These are phyloP conservation scores for Aegilops bicornis DNA, from an alignment of 176 grass and related monocot genomes.

Conservation along the genomic window DNA sequence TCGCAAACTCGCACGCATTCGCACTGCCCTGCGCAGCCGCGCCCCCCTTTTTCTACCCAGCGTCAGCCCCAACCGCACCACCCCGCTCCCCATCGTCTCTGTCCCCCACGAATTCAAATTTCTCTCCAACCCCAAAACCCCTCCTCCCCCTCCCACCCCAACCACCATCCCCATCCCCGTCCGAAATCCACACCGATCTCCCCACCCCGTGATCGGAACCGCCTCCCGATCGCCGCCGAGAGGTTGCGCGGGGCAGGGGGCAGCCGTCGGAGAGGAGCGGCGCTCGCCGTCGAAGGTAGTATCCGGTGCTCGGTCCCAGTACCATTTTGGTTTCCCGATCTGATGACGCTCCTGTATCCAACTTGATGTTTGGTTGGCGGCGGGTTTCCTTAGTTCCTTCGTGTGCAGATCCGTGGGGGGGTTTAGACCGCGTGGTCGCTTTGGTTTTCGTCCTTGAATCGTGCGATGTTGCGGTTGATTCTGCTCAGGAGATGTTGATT, in stretches of 20 bases:
- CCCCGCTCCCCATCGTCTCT: background rate
- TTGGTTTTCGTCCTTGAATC: background rate
- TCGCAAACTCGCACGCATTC: background rate
- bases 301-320: background rate
- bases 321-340: background rate
- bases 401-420: background rate
- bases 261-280: background rate
- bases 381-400: background rate
- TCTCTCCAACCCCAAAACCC: background rate
- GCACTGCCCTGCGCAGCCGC: background rate
- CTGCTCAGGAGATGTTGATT: background rate
- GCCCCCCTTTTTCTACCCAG: background rate
- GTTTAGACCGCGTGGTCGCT: background rate
- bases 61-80: background rate
- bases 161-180: background rate
- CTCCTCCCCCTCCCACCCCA: background rate
- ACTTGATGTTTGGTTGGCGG: background rate
- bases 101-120: constrained; percentile 17
- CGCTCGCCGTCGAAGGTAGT: constrained; percentile 2
- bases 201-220: background rate
- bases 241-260: background rate
- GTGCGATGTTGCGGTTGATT: background rate
- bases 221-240: background rate
- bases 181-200: background rate
- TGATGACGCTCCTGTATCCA: background rate